A percentile compares a stretch with the other conserved stretches of the same genome.
Conservation (phyloP, 2,329 filamentous ascomycete species). For the Neodidymelliopsis sp. region DNA sequence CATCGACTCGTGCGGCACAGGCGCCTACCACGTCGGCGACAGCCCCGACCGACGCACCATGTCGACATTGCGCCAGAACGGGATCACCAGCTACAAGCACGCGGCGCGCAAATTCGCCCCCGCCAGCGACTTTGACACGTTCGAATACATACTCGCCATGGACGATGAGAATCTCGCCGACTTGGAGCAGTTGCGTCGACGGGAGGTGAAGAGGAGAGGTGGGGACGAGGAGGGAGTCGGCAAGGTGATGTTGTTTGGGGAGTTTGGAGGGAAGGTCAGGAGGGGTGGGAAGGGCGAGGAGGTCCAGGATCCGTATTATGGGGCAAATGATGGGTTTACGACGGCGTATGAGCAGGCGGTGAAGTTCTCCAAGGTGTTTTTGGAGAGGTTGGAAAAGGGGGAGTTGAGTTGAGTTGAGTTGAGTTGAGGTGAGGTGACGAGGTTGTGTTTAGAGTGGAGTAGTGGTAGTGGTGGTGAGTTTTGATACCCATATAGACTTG, state of each 20-base stretch:
- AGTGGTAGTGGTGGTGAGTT: slow-evolving; percentile 5
- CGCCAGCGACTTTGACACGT: slow-evolving; percentile 77
- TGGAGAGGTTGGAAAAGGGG: slow-evolving; percentile 64
- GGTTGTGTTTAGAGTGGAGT: background rate
- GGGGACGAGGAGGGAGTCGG: slow-evolving; percentile 52
- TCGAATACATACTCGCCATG: slow-evolving; percentile 97
- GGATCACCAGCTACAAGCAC: slow-evolving; percentile 80
- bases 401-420: slow-evolving; percentile 31
- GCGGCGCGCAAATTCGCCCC: slow-evolving; percentile 74
- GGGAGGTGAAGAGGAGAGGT: slow-evolving; percentile 56
- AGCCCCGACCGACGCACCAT: slow-evolving; percentile 84
- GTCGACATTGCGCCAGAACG: slow-evolving; percentile 75
- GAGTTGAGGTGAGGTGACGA: slow-evolving; percentile 1
- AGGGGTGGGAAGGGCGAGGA: slow-evolving; percentile 66
- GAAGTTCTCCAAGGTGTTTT: slow-evolving; percentile 78
- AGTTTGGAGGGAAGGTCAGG: slow-evolving; percentile 68
- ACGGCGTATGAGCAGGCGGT: slow-evolving; percentile 84
- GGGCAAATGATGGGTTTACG: slow-evolving; percentile 80
- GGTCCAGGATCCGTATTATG: slow-evolving; percentile 91
- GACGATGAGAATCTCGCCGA: slow-evolving; percentile 81
- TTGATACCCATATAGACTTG: slow-evolving; percentile 35
- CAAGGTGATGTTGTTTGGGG: slow-evolving; percentile 82
- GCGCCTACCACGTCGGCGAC: slow-evolving; percentile 81
- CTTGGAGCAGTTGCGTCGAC: slow-evolving; percentile 65
- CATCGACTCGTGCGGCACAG: slow-evolving; percentile 91